Base-by-base conservation (phyloP, 495 filamentous ascomycete species). In the Apiosordaria backusii region DNA sequence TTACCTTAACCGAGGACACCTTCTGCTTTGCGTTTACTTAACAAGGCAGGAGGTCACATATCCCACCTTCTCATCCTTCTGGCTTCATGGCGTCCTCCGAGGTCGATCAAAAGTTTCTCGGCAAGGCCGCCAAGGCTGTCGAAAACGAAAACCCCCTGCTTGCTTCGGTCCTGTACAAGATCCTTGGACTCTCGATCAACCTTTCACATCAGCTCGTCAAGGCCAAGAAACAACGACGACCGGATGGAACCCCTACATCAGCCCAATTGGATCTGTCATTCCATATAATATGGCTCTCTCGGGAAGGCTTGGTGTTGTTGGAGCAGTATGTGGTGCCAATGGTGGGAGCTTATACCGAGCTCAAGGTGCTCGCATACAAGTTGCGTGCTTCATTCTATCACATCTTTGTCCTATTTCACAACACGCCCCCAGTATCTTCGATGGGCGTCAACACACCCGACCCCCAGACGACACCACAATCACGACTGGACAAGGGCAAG, bases 391-490 rank as follows among this genome's bases (percentile, higher is more conserved):
- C 89, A 25, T 97, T 97, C 72, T 94, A 95, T 71, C 95, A 99
- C 79, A 92, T 99, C 65, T 97, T 96, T 73, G 96, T 97, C 61
- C 84, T 97, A 18, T 99, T 97, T 74, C 92, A 97, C 79, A 97
- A 97, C 77, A 78, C 81, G 5, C 84, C 84, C 0, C 74, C 79
- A 0, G 78, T 86, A 1, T 81, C 80, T 2, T 59, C 71, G 23
- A 74, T 80, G 69, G 75, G 74, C 19, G 59, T 75, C 57, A 71
- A 67, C 59, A 77, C 74, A 0, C 76, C 77, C 16, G 76, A 79
- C 40, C 52, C 59, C 13, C 73, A 74, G 24, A 63, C 62, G 10
- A 63, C 68, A 16, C 66, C 71, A 61, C 68, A 73, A 21, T 67
- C 69, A 23, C 75, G 75, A 7, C 50, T 76, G 45, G 78, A 81